Percentiles rank a stretch among this genome's conserved stretches.
These are phyloP conservation scores for Torrubiellomyces zombiae DNA, from an alignment of 2,329 filamentous ascomycete genomes.

Conservation along the genomic window DNA sequence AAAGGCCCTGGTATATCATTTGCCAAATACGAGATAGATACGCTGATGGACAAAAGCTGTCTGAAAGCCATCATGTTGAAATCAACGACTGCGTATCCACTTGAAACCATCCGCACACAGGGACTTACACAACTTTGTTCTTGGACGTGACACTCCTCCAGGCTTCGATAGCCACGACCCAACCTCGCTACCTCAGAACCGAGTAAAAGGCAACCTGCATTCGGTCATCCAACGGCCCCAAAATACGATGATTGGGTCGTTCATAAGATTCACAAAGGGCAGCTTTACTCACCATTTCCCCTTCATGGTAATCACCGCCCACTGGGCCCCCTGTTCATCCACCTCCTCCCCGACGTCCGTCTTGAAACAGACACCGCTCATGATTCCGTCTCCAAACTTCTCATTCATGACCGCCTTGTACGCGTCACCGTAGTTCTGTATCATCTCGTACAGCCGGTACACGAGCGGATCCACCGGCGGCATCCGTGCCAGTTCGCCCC, in stretches of 20 bases:
- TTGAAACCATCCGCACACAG: too few relatives aligned
- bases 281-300: constrained; percentile 58
- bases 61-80: too few relatives aligned
- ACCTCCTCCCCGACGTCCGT: constrained; percentile 90
- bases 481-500: constrained; percentile 43
- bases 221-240: background rate
- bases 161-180: too few relatives aligned
- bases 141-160: too few relatives aligned
- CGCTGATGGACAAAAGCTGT: too few relatives aligned
- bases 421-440: constrained; percentile 92
- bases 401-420: constrained; percentile 94
- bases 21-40: too few relatives aligned
- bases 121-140: too few relatives aligned
- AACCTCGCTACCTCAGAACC: constrained; percentile 12
- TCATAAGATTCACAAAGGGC: background rate
- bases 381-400: constrained; percentile 88
- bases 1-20: too few relatives aligned
- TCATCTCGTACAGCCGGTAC: constrained; percentile 82
- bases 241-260: background rate
- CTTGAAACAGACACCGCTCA: constrained; percentile 86
- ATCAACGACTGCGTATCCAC: too few relatives aligned
- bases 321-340: constrained; percentile 63
- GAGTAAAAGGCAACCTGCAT: constrained; percentile 17
- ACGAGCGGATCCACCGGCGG: constrained; percentile 33
- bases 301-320: constrained; percentile 70